phyloP scores from a whole-genome alignment of 106 monocot genomes.

The Dioscorea alata region DNA sequence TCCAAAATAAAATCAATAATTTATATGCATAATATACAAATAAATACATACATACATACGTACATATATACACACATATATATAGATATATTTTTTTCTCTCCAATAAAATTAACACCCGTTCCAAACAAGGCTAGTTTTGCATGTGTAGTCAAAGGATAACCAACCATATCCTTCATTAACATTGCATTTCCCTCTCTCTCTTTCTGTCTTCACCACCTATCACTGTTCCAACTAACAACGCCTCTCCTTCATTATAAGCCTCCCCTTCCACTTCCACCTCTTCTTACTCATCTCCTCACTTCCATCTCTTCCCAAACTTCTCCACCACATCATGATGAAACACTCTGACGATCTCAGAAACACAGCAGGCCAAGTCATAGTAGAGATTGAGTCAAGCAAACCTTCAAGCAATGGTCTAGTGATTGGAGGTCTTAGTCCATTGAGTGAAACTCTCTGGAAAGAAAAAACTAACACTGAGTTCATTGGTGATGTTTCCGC shows the following conservation, averaged over 20 bases:
- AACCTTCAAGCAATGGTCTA: constrained; percentile 29
- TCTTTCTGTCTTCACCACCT: constrained; percentile 5
- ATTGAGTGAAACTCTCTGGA: constrained; percentile 73
- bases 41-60: too few species aligned
- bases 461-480: constrained; percentile 44
- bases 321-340: background rate
- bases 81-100: too few species aligned
- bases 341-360: constrained; percentile 3
- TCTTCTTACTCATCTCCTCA: background rate
- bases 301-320: background rate
- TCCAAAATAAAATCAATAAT: too few species aligned
- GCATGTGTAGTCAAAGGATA: background rate
- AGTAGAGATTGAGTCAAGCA: constrained; percentile 67
- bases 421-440: constrained; percentile 45
- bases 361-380: constrained; percentile 52
- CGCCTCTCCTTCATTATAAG: background rate
- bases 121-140: background rate
- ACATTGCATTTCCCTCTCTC: background rate
- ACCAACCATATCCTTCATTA: background rate
- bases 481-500: constrained; percentile 53
- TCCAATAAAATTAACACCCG: too few species aligned
- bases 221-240: background rate
- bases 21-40: too few species aligned
- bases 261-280: background rate
- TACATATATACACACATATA: too few species aligned